Conservation (phyloP, 495 filamentous ascomycete genomes). For the Gamarada debralockiae region DNA sequence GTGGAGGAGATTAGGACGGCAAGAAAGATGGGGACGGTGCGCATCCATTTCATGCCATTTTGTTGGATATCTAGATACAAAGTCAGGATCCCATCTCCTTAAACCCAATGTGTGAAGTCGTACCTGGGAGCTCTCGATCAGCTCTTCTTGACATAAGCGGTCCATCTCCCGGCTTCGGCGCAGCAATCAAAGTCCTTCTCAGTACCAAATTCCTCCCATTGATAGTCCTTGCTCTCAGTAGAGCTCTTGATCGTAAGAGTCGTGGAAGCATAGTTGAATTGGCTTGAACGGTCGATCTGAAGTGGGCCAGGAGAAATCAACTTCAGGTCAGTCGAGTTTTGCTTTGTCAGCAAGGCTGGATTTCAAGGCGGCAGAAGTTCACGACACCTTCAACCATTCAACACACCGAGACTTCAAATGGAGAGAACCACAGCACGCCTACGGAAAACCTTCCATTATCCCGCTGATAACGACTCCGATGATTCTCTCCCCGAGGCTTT, state of each 20-base stretch:
- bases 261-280: slow-evolving; percentile 20
- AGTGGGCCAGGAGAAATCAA: slow-evolving; percentile 1
- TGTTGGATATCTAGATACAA: slow-evolving; percentile 14
- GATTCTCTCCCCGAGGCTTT: slow-evolving; percentile 45
- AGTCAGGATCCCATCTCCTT: not conserved
- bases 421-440: slow-evolving; percentile 40
- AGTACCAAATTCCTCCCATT: slow-evolving; percentile 1
- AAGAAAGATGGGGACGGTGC: slow-evolving; percentile 51
- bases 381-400: not conserved
- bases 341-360: slow-evolving; percentile 2
- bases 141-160: slow-evolving; percentile 76
- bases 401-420: slow-evolving; percentile 12
- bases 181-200: slow-evolving; percentile 24
- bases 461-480: slow-evolving; percentile 46
- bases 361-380: slow-evolving; percentile 6
- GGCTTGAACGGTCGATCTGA: not conserved
- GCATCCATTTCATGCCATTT: slow-evolving; percentile 32
- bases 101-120: slow-evolving; percentile 14
- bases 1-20: slow-evolving; percentile 59
- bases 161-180: slow-evolving; percentile 52
- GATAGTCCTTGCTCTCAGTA: slow-evolving; percentile 6
- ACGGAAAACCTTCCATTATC: slow-evolving; percentile 61
- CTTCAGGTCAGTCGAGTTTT: not conserved
- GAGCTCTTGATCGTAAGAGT: slow-evolving; percentile 17
- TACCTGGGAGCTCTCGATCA: slow-evolving; percentile 75